phyloP scores from a whole-genome alignment of 2,329 filamentous ascomycete species.

The Xylaria hypoxylon region DNA sequence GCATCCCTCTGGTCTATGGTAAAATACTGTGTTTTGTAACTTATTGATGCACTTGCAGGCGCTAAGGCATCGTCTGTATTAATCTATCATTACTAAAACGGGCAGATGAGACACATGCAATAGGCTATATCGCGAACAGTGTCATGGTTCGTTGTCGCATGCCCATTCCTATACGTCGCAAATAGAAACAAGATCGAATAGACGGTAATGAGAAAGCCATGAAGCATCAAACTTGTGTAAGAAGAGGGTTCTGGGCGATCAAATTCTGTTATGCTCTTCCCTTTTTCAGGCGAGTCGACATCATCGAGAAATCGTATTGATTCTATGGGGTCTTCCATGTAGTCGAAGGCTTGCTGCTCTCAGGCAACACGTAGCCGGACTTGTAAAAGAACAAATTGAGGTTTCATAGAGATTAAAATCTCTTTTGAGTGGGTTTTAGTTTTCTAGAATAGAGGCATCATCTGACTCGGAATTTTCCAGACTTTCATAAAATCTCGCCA shows the following conservation, averaged over 20 bases:
- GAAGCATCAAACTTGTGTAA: neutral
- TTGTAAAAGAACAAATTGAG: neutral
- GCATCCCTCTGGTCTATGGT: neutral
- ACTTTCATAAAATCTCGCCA: neutral
- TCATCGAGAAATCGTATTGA: conserved; percentile 18
- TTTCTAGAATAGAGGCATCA: neutral
- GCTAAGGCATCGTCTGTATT: neutral
- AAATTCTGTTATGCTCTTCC: neutral
- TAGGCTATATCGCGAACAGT: neutral
- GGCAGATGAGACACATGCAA: neutral
- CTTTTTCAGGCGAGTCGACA: conserved; percentile 4
- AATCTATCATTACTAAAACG: neutral
- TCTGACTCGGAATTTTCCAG: neutral
- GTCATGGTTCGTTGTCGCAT: conserved; percentile 12
- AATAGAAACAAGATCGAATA: conserved; percentile 10
- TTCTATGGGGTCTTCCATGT: conserved; percentile 9
- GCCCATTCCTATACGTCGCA: neutral
- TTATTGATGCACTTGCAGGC: conserved; percentile 12
- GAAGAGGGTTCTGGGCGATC: neutral
- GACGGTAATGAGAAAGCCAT: conserved; percentile 4
- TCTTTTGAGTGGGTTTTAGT: neutral
- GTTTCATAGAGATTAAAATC: neutral
- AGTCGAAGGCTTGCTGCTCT: too few relatives aligned
- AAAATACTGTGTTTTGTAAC: conserved; percentile 15
- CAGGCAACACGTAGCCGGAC: neutral